phyloP scores from a whole-genome alignment of 2,329 filamentous ascomycete species.

The Epichloe coenophiala region DNA sequence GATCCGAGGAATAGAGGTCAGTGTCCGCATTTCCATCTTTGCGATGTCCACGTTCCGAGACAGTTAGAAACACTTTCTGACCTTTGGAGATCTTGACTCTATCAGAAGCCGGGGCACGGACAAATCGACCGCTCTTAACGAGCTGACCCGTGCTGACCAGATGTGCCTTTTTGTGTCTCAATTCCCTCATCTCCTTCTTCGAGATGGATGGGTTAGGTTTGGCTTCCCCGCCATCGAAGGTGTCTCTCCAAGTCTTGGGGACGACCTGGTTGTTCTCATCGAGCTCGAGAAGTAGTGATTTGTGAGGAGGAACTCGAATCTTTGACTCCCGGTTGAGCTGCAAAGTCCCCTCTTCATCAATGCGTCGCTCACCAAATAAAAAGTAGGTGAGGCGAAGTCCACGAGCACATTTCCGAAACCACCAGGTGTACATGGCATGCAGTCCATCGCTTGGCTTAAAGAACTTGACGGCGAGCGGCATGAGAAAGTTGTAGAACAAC shows the following conservation, averaged over 20 bases:
- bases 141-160: slow-evolving; percentile 41
- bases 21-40: slow-evolving; percentile 38
- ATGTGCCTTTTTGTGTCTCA: slow-evolving; percentile 26
- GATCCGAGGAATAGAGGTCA: slow-evolving; percentile 40
- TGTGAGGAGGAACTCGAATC: slow-evolving; percentile 22
- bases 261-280: slow-evolving; percentile 27
- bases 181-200: slow-evolving; percentile 20
- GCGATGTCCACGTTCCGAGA: slow-evolving; percentile 52
- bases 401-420: slow-evolving; percentile 80
- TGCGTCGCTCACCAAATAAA: slow-evolving; percentile 69
- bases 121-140: slow-evolving; percentile 63
- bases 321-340: slow-evolving; percentile 27
- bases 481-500: slow-evolving; percentile 91
- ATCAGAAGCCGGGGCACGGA: slow-evolving; percentile 86
- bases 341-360: slow-evolving; percentile 69
- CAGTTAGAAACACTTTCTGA: slow-evolving; percentile 61
- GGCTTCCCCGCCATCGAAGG: slow-evolving; percentile 34
- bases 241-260: slow-evolving; percentile 44
- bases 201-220: slow-evolving; percentile 26
- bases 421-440: slow-evolving; percentile 84
- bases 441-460: slow-evolving; percentile 77
- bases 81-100: slow-evolving; percentile 89
- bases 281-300: slow-evolving; percentile 32
- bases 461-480: slow-evolving; percentile 72
- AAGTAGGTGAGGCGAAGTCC: slow-evolving; percentile 77